A percentile compares a stretch with the other conserved stretches of the same genome.
Evolutionary conservation across 129 eudicot genomes (phyloP).

Genomic region (sunflower (Helianthus annuus)): HanXRQr2.0-SUNRISE NC_035447.2:126155333-126155832

Average conservation of each 20-base stretch:
- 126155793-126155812: too few species aligned
- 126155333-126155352: conserved; percentile 65
- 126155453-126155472: conserved; percentile 71
- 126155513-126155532: conserved; percentile 68
- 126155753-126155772: too few species aligned
- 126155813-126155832: too few species aligned
- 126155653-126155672: too few species aligned
- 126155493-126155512: conserved; percentile 66
- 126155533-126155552: conserved; percentile 46
- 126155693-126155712: too few species aligned
- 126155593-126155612: conserved; percentile 47
- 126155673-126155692: too few species aligned
- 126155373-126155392: conserved; percentile 32
- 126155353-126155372: conserved; percentile 71
- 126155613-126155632: too few species aligned
- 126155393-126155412: background rate
- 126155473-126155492: conserved; percentile 74
- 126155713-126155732: too few species aligned
- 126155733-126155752: too few species aligned
- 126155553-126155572: conserved; percentile 30
- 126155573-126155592: conserved; percentile 53
- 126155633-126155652: too few species aligned
- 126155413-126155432: background rate
- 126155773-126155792: too few species aligned
- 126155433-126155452: conserved; percentile 40